phyloP scores from a whole-genome alignment of 192 early-diverging fungal genomes.

The Gonapodya sp. region DNA sequence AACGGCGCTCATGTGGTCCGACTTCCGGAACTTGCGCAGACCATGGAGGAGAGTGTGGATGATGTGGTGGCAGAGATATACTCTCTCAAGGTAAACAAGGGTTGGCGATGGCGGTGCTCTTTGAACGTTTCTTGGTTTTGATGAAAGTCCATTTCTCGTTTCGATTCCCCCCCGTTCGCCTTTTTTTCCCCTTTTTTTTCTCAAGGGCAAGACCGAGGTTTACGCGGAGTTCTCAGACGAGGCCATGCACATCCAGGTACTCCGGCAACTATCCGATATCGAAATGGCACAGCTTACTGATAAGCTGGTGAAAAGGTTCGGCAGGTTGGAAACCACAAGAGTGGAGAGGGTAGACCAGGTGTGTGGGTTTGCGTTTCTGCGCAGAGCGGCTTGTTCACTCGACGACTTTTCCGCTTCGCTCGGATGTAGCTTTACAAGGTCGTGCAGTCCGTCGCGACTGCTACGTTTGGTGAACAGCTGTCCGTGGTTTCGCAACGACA shows the following conservation, averaged over 20 bases:
- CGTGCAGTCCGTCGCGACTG: neutral
- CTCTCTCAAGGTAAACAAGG: slow-evolving; percentile 4
- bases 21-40: neutral
- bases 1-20: neutral
- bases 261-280: neutral
- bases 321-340: neutral
- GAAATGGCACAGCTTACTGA: neutral
- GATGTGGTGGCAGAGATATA: neutral
- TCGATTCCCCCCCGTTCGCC: too few relatives aligned
- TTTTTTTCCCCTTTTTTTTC: too few relatives aligned
- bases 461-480: neutral
- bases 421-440: neutral
- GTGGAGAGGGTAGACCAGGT: neutral
- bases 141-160: too few relatives aligned
- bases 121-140: too few relatives aligned
- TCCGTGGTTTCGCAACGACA: neutral
- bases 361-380: too few relatives aligned
- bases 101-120: neutral
- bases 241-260: neutral
- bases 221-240: neutral
- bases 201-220: neutral
- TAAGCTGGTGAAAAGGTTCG: neutral
- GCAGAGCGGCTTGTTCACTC: too few relatives aligned
- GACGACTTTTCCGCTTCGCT: neutral
- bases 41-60: neutral